Conservation (phyloP, 2,329 filamentous ascomycete genomes). For the Neoscytalidium dimidiatum region DNA sequence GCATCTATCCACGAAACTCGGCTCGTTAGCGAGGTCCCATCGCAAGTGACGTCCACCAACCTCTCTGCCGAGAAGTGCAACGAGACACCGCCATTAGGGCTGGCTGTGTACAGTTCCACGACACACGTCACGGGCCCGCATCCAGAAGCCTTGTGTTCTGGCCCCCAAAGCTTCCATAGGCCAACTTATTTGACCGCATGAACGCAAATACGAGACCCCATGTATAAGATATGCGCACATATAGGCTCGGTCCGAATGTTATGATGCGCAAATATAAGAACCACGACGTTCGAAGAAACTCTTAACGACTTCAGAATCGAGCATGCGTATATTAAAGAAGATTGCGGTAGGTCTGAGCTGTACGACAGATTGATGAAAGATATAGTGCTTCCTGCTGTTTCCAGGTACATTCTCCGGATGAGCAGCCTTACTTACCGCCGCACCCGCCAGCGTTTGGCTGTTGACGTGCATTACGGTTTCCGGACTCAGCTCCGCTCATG, state of each 20-base stretch:
- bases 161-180: not conserved
- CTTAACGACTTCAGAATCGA: not conserved
- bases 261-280: slow-evolving; percentile 14
- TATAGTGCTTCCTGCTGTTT: not conserved
- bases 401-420: not conserved
- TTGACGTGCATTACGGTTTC: not conserved
- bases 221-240: slow-evolving; percentile 15
- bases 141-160: not conserved
- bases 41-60: too few relatives aligned
- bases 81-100: too few relatives aligned
- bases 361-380: not conserved
- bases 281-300: slow-evolving; percentile 11
- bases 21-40: too few relatives aligned
- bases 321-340: not conserved
- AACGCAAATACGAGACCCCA: slow-evolving; percentile 4
- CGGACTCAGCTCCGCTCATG: not conserved
- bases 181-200: not conserved
- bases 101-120: too few relatives aligned
- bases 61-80: too few relatives aligned
- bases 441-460: not conserved
- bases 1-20: too few relatives aligned
- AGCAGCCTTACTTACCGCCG: not conserved
- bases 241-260: slow-evolving; percentile 10
- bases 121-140: too few relatives aligned
- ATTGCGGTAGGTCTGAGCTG: not conserved